Evolutionary conservation across 202 grass and related monocot species (phyloP), one percentile per base, ranked within the genome.

Genomic region (Schoenoplectus triqueter): DNA sequence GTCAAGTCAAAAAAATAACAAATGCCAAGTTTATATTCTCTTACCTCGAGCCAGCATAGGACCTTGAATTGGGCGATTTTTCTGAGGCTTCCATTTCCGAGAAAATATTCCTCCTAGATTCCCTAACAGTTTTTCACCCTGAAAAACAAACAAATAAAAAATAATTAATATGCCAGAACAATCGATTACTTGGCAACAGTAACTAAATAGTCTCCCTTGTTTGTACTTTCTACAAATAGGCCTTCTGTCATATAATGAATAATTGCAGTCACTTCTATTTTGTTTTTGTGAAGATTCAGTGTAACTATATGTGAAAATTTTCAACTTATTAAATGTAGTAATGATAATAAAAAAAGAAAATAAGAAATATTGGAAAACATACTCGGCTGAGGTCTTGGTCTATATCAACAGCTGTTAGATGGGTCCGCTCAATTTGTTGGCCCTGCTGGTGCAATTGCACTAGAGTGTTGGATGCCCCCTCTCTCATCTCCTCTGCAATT

Each of bases 41-140:
- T 89, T 95, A 95, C 92, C 95, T 92, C 91, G 87, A 31, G 80
- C 84, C 31, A 89, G 84, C 86, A 88, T 88, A 83, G 95, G 95
- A 14, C 95, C 95, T 67, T 56, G 90, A 39, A 98, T 93, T 6
- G 88, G 15, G 0, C 73, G 85, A 42, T 86, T 90, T 86, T 93
- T 95, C 87, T 92, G 94, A 55, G 92, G 92, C 64, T 92, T 98
- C 91, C 95, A 95, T 80, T 87, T 95, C 84, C 86, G 95, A 10
- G 92, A 98, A 82, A 98, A 95, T 17, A 98, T 80, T 50, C 92
- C 95, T 4, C 92, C 95, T 84, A 98, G 88, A 93, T 87, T 94
- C 54, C 92, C 92, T 11, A 98, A 71, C 72, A 98, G 89, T 69
- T 98, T 98, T 78, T 98, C 95, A 64, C 95, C 89, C 92, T 95